phyloP scores from a whole-genome alignment of 768 basidiomycete species.

The Russula abietina region DNA sequence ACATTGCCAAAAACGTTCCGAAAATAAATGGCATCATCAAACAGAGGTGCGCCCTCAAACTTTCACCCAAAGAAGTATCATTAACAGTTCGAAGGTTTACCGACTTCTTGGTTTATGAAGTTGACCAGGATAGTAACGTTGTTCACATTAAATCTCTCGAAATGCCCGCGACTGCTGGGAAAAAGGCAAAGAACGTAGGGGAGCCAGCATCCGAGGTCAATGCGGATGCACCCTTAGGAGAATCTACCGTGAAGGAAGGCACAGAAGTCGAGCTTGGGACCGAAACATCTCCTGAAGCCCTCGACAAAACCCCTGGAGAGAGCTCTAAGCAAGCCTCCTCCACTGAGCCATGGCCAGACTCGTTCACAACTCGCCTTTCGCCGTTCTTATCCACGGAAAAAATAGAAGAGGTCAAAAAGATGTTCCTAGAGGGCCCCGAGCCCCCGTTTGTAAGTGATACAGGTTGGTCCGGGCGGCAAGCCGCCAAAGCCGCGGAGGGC shows the following conservation, averaged over 20 bases:
- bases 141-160: conserved; percentile 75
- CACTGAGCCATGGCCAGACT: conserved; percentile 56
- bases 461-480: conserved; percentile 60
- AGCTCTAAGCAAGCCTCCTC: conserved; percentile 23
- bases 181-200: conserved; percentile 33
- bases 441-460: conserved; percentile 67
- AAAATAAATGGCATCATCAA: conserved; percentile 92
- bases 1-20: conserved; percentile 62
- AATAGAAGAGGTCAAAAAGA: conserved; percentile 57
- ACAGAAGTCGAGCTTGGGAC: background rate
- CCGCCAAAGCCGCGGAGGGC: conserved; percentile 33
- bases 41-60: conserved; percentile 60
- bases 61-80: background rate
- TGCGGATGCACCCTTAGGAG: conserved; percentile 23
- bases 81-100: conserved; percentile 63
- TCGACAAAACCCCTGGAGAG: conserved; percentile 18
- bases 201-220: conserved; percentile 26
- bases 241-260: conserved; percentile 21
- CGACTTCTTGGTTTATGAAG: conserved; percentile 93
- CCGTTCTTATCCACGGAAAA: conserved; percentile 58
- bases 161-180: conserved; percentile 54
- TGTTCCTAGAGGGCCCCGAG: conserved; percentile 77
- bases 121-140: conserved; percentile 73
- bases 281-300: background rate
- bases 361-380: conserved; percentile 48